Percentiles rank a stretch among this genome's conserved stretches.
Evolutionary conservation across 2,329 filamentous ascomycete species (phyloP).

Genomic region (Ilyonectria robusta): DNA sequence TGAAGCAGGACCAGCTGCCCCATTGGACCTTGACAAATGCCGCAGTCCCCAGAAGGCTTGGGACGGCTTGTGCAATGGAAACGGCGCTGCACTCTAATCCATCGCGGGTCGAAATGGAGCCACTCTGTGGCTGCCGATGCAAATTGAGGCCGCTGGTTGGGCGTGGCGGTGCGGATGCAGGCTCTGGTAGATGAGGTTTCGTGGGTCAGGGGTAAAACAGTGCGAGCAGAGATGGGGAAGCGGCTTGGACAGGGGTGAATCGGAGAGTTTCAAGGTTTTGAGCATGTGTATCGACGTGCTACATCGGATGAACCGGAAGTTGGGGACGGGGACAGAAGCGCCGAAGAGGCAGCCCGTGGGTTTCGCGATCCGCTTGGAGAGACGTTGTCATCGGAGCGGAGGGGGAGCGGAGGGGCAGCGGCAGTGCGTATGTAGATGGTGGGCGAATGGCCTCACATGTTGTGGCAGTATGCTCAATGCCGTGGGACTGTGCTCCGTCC

Average conservation of each 20-base stretch:
- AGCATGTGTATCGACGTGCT: conserved; percentile 28
- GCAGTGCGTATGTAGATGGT: neutral
- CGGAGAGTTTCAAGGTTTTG: conserved; percentile 42
- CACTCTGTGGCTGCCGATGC: conserved; percentile 9
- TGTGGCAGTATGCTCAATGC: conserved; percentile 6
- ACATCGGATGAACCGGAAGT: conserved; percentile 44
- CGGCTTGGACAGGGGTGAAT: conserved; percentile 14
- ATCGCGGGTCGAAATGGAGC: conserved; percentile 11
- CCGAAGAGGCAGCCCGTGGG: conserved; percentile 11
- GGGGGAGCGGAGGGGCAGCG: conserved; percentile 9
- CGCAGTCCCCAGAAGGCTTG: neutral
- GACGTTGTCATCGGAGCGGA: conserved; percentile 10
- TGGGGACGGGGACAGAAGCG: conserved; percentile 16
- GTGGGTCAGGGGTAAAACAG: conserved; percentile 25
- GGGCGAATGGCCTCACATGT: neutral
- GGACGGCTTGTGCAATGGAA: conserved; percentile 13
- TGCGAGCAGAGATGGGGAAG: conserved; percentile 12
- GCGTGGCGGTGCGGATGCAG: conserved; percentile 21
- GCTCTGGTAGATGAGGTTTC: conserved; percentile 18
- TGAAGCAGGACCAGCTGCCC: conserved; percentile 1
- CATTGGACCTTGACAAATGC: conserved; percentile 6
- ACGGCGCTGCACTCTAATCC: conserved; percentile 1
- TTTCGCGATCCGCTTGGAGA: conserved; percentile 12
- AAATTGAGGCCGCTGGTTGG: conserved; percentile 3
- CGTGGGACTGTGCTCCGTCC: neutral